These are phyloP conservation scores for Arctium lappa DNA, from an alignment of 129 eudicot species.

Conservation along the genomic window DNA sequence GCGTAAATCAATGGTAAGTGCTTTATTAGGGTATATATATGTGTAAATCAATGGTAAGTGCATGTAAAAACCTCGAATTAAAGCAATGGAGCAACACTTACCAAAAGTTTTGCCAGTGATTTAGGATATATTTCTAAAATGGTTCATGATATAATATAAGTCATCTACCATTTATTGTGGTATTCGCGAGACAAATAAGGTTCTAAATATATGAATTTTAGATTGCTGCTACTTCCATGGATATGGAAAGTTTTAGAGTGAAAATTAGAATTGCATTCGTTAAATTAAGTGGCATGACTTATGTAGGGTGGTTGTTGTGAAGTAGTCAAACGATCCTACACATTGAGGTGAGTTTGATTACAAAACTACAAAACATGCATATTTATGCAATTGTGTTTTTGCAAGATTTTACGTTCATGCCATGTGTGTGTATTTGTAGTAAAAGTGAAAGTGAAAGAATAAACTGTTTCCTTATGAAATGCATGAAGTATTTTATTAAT, in stretches of 20 bases:
- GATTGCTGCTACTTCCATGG: neutral
- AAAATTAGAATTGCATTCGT: neutral
- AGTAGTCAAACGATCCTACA: neutral
- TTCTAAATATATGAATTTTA: neutral
- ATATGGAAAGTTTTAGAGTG: neutral
- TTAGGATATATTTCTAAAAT: too few species aligned
- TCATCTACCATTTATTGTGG: too few species aligned
- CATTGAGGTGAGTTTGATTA: too few species aligned
- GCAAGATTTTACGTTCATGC: too few species aligned
- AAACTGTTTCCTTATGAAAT: too few species aligned
- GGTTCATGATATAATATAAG: neutral
- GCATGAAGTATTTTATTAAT: too few species aligned
- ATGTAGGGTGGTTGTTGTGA: neutral
- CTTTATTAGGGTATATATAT: neutral
- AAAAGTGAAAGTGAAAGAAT: too few species aligned
- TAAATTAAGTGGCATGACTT: neutral
- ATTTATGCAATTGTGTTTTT: too few species aligned
- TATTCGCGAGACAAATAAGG: neutral
- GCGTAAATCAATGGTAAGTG: neutral
- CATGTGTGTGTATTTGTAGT: too few species aligned
- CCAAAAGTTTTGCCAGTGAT: too few species aligned
- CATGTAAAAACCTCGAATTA: neutral
- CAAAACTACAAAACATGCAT: neutral
- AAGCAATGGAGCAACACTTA: too few species aligned
- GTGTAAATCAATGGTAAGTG: neutral